Conservation (phyloP, 2,329 filamentous ascomycete genomes). For the Plectosphaerella cucumerina region DNA sequence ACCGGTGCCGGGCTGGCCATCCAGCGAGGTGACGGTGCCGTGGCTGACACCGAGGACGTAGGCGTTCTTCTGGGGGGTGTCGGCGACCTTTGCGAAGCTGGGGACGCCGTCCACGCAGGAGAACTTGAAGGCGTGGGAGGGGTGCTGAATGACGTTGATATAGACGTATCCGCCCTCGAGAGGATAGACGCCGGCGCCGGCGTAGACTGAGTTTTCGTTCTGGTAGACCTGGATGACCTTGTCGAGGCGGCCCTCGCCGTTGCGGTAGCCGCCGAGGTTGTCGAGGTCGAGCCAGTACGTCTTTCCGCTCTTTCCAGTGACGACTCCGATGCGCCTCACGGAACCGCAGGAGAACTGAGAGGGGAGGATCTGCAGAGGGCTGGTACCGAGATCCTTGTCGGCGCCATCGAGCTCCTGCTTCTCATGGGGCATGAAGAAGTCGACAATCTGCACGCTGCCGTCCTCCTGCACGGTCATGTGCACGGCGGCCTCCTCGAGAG, state of each 20-base stretch:
- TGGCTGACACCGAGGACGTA: constrained; percentile 51
- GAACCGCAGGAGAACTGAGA: constrained; percentile 35
- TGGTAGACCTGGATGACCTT: constrained; percentile 39
- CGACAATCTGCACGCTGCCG: constrained; percentile 37
- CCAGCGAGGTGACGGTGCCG: constrained; percentile 49
- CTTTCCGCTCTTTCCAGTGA: constrained; percentile 46
- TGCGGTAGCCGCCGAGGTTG: constrained; percentile 32
- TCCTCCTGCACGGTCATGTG: constrained; percentile 33
- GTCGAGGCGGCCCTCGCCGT: constrained; percentile 28
- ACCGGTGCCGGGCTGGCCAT: constrained; percentile 47
- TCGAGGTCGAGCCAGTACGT: constrained; percentile 37
- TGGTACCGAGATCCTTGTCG: constrained; percentile 44
- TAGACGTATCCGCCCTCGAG: constrained; percentile 44
- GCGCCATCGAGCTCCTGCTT: constrained; percentile 43
- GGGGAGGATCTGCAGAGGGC: constrained; percentile 35
- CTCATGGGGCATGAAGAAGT: constrained; percentile 51
- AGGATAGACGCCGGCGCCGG: constrained; percentile 40
- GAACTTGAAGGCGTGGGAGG: constrained; percentile 55
- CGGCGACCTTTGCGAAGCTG: constrained; percentile 47
- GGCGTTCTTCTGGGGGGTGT: constrained; percentile 43
- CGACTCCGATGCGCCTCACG: constrained; percentile 41
- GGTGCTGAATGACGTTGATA: constrained; percentile 47
- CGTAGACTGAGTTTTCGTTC: constrained; percentile 38
- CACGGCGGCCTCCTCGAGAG: constrained; percentile 38
- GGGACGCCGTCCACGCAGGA: constrained; percentile 46